Percentiles rank a stretch among this genome's conserved stretches.
phyloP scores from a whole-genome alignment of 345 rosid genomes.

The Eucalyptus decipiens region DNA sequence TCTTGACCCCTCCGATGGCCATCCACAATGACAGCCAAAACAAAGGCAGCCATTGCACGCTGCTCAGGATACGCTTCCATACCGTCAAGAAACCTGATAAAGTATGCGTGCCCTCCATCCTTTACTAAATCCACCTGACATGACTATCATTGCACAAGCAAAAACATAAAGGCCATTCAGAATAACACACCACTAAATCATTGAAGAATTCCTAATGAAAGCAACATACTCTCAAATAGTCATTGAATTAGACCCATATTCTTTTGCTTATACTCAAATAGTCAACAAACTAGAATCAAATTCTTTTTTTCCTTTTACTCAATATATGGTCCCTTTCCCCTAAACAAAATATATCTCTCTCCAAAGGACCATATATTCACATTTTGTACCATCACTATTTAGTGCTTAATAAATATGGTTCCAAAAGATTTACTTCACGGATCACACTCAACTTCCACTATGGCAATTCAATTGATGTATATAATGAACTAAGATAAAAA shows the following conservation, averaged over 20 bases:
- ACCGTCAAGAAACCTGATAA: slow-evolving; percentile 93
- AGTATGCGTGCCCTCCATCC: slow-evolving; percentile 94
- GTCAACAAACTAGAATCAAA: not conserved
- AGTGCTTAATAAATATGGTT: not conserved
- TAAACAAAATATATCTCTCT: not conserved
- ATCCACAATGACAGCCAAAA: slow-evolving; percentile 97
- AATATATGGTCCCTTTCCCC: not conserved
- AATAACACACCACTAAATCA: not conserved
- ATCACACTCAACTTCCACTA: not conserved
- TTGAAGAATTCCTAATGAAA: not conserved
- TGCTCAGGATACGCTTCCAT: slow-evolving; percentile 96
- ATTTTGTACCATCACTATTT: not conserved
- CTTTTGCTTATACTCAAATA: not conserved
- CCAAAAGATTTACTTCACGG: not conserved
- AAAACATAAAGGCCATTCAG: not conserved
- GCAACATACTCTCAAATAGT: not conserved
- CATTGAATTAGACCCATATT: not conserved
- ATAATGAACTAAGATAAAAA: not conserved
- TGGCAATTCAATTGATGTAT: not conserved
- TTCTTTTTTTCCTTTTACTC: not conserved
- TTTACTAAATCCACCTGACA: slow-evolving; percentile 99
- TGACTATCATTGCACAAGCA: slow-evolving; percentile 38
- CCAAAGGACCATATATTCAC: not conserved
- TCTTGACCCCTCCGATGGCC: slow-evolving; percentile 96
- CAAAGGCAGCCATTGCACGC: slow-evolving; percentile 99